These are phyloP conservation scores for Raffaelea arxii DNA, from an alignment of 2,329 filamentous ascomycete species.

Conservation along the genomic window DNA sequence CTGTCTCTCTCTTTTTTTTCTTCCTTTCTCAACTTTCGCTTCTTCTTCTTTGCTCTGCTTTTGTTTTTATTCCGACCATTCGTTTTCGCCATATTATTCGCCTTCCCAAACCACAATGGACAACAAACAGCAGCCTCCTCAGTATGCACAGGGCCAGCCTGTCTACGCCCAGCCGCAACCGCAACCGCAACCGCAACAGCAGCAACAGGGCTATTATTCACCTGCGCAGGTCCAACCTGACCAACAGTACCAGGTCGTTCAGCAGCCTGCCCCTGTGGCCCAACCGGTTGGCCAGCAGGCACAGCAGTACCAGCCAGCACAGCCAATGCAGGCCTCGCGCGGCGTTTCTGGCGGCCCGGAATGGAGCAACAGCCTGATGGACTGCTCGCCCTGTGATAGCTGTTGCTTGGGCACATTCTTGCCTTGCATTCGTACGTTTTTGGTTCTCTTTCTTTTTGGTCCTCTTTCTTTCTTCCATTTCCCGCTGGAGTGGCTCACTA, in stretches of 20 bases:
- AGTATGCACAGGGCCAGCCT: neutral
- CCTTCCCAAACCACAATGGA: constrained; percentile 6
- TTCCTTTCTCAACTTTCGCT: neutral
- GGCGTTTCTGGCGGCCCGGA: constrained; percentile 11
- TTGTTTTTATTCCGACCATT: too few species aligned
- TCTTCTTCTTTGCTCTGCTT: too few species aligned
- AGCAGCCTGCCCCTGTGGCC: constrained; percentile 1
- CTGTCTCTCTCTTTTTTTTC: neutral
- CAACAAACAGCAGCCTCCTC: constrained; percentile 15
- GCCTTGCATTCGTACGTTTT: constrained; percentile 33
- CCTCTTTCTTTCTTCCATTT: neutral
- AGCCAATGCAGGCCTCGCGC: constrained; percentile 10
- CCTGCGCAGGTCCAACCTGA: too few species aligned
- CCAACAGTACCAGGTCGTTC: neutral
- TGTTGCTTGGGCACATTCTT: constrained; percentile 29
- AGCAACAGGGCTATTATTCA: constrained; percentile 1
- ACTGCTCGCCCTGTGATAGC: constrained; percentile 29
- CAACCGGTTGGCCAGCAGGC: neutral
- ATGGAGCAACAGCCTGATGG: constrained; percentile 28
- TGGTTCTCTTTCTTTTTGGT: neutral
- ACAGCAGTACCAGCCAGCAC: constrained; percentile 4
- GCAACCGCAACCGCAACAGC: constrained; percentile 1
- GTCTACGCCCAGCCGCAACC: neutral
- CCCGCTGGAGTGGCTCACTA: neutral
- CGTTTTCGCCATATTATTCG: too few species aligned